Evolutionary conservation across 192 early-diverging fungal genomes (phyloP), one percentile per base, ranked within the genome.

Genomic region (Chytriomyces hyalinus): DNA sequence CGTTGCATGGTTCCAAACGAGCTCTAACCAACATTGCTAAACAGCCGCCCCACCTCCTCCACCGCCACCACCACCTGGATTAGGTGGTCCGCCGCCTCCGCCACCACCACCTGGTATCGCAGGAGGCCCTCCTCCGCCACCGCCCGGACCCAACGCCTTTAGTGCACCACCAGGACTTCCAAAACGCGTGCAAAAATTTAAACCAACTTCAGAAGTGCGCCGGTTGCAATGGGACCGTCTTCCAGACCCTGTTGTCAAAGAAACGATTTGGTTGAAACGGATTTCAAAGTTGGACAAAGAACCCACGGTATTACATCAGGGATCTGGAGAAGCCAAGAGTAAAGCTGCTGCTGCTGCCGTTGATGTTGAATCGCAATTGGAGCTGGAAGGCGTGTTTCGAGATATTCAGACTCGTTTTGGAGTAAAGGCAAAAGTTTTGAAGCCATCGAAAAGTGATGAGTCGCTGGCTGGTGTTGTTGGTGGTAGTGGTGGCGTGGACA

Each of bases 171-270:
- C 46, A 15, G 53, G 59, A 0, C 53, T 81, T 11, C 80, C 74
- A 28, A 84, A 83, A 65, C 79, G 81, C 11, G 61, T 73, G 22
- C 85, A 86, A 61, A 65, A 77, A 17, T 83, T 57, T 46, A 78
- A 78, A 13, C 85, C 85, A 5, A 67, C 67, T 8, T 53, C 46
- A 24, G 76, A 82, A 49, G 70, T 86, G 67, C 78, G 80, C 57
- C 63, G 73, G 7, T 71, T 86, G 49, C 84, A 84, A 62, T 86
- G 82, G 85, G 85, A 86, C 24, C 67, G 76, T 15, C 61, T 86
- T 17, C 79, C 81, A 10, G 85, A 86, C 28, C 10, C 11, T 17
- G 77, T 80, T 47, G 76, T 81, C 44, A 64, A 57, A 60, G 61
- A 79, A 26, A 79, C 80, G 10, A 60, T 86, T 5, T 86, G 82